A percentile compares a stretch with the other conserved stretches of the same genome.
These are phyloP conservation scores for Penicillium sp. DNA, from an alignment of 2,329 filamentous ascomycete species.

Conservation along the genomic window DNA sequence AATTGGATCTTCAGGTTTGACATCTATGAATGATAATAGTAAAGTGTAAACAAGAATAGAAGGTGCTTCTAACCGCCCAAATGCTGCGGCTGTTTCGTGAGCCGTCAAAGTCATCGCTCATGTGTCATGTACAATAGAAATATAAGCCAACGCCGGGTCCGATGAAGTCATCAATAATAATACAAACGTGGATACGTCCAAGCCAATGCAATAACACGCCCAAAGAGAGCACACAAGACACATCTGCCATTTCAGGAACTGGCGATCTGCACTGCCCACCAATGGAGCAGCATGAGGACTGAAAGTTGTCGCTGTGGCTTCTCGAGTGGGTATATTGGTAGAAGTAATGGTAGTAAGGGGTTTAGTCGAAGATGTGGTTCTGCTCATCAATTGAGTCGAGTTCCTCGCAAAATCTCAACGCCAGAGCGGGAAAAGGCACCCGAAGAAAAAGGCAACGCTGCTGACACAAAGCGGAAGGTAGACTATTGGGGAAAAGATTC, in stretches of 20 bases:
- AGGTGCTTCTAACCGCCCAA: conserved; percentile 10
- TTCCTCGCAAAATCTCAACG: conserved; percentile 37
- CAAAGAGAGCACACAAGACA: conserved; percentile 27
- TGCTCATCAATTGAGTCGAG: conserved; percentile 12
- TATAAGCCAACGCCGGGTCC: conserved; percentile 20
- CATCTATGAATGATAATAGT: neutral
- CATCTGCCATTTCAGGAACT: conserved; percentile 16
- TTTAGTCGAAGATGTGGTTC: neutral
- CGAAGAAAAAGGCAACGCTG: conserved; percentile 46
- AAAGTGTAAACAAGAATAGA: conserved; percentile 12
- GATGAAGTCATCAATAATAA: conserved; percentile 25
- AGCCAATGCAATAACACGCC: conserved; percentile 18
- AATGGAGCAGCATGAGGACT: conserved; percentile 20
- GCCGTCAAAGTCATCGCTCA: conserved; percentile 11
- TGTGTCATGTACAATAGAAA: conserved; percentile 10
- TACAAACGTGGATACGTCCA: conserved; percentile 21
- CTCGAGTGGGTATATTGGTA: conserved; percentile 1
- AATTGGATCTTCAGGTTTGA: neutral
- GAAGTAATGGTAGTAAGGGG: neutral
- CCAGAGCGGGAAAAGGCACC: conserved; percentile 49
- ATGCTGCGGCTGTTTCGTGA: conserved; percentile 17
- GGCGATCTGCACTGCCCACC: conserved; percentile 18
- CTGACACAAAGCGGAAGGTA: conserved; percentile 56
- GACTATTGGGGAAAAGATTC: conserved; percentile 37
- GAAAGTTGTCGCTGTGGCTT: conserved; percentile 4